A percentile compares a stretch with the other conserved stretches of the same genome.
Conservation (phyloP, 306 rosid genomes). For the Crataegus laevigata region DNA sequence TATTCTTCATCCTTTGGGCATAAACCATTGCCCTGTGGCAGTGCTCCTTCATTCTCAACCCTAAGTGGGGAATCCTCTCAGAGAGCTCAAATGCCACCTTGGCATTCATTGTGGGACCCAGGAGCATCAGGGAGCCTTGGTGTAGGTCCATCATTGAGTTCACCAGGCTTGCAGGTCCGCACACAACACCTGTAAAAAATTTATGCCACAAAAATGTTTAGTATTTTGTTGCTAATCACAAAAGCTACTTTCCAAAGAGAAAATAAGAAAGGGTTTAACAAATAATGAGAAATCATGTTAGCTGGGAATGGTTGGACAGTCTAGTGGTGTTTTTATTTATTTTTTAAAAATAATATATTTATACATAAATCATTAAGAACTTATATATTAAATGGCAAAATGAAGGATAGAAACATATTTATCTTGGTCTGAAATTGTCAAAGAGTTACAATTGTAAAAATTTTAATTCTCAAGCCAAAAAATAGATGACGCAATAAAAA, state of each 20-base stretch:
- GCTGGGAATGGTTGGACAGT: too few species aligned
- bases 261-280: too few species aligned
- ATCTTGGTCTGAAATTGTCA: too few species aligned
- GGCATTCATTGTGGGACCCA: slow-evolving; percentile 93
- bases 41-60: slow-evolving; percentile 75
- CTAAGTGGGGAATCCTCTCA: slow-evolving; percentile 76
- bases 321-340: accelerated
- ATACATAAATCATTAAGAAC: too few species aligned
- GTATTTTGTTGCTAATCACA: background rate
- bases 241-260: background rate
- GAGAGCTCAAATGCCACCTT: slow-evolving; percentile 88
- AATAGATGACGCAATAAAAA: too few species aligned
- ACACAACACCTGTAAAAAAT: slow-evolving; percentile 55
- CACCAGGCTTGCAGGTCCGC: slow-evolving; percentile 68
- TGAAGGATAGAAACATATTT: too few species aligned
- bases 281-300: too few species aligned
- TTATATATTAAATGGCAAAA: too few species aligned
- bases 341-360: too few species aligned
- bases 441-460: too few species aligned
- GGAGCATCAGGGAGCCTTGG: slow-evolving; percentile 80
- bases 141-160: slow-evolving; percentile 90
- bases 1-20: slow-evolving; percentile 47
- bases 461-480: too few species aligned
- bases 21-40: slow-evolving; percentile 49
- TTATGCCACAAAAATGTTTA: background rate